Evolutionary conservation across 805 yeast genomes (phyloP), one percentile per base, ranked within the genome.

Genomic region (Yarrowia hollandica): DNA sequence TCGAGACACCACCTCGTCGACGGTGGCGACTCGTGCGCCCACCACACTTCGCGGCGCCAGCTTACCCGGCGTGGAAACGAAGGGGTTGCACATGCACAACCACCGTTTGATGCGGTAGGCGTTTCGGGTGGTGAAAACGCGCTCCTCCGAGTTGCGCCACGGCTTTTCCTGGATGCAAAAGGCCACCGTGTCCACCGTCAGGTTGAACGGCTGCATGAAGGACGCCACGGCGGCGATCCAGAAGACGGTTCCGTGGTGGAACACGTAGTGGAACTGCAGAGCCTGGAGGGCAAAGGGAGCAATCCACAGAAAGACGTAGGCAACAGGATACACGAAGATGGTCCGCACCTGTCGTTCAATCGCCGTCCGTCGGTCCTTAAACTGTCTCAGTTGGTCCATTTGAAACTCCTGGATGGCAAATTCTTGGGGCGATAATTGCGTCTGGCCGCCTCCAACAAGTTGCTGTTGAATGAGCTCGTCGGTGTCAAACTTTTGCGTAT

Each of bases 291-390:
- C 77, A 60, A 88, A 79, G 1, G 97, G 97, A 64, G 87, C 83
- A 15, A 85, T 67, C 97, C 97, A 90, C 42, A 90, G 71, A 19
- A 86, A 74, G 61, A 88, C 76, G 70, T 88, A 90, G 1, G 95
- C 85, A 37, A 86, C 73, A 4, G 97, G 97, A 69, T 90, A 90
- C 42, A 90, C 76, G 71, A 90, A 88, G 52, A 90, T 82, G 21
- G 85, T 77, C 64, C 83, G 83, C 79, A 88, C 82, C 70, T 90
- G 96, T 60, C 82, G 82, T 66, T 85, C 82, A 46, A 90, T 87
- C 62, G 80, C 79, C 19, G 78, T 71, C 63, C 89, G 83, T 22
- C 92, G 75, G 35, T 77, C 73, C 61, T 84, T 79, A 69, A 89
- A 83, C 59, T 77, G 77, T 31, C 75, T 77, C 69, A 85, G 78